These are phyloP conservation scores for Ceratobasidium papillatum DNA, from an alignment of 1,284 basidiomycete genomes.

Conservation along the genomic window DNA sequence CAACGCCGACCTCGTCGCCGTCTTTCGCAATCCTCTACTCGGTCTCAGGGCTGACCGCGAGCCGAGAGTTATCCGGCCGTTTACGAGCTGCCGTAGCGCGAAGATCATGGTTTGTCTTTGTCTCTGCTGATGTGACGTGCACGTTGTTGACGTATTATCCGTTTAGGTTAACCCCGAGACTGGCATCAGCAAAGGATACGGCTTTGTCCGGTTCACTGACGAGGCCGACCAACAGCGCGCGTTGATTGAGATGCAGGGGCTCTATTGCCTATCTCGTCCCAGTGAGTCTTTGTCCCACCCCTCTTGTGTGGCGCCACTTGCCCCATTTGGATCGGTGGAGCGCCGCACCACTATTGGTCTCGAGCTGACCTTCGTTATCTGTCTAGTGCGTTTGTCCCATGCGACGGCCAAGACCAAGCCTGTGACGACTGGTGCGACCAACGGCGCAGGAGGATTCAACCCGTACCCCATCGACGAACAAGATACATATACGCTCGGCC, in stretches of 20 bases:
- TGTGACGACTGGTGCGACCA: background rate
- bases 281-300: slow-evolving; percentile 61
- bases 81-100: slow-evolving; percentile 88
- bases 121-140: background rate
- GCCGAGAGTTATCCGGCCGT: slow-evolving; percentile 84
- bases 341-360: background rate
- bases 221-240: slow-evolving; percentile 88
- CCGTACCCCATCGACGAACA: slow-evolving; percentile 46
- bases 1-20: slow-evolving; percentile 88
- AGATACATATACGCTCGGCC: slow-evolving; percentile 27
- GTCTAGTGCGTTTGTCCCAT: slow-evolving; percentile 83
- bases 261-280: slow-evolving; percentile 84
- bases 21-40: slow-evolving; percentile 83
- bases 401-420: slow-evolving; percentile 88
- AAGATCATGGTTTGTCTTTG: slow-evolving; percentile 78
- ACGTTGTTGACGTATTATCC: background rate
- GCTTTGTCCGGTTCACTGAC: slow-evolving; percentile 88
- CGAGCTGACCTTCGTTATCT: slow-evolving; percentile 46
- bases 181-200: slow-evolving; percentile 88
- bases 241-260: slow-evolving; percentile 87
- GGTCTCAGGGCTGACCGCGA: slow-evolving; percentile 74
- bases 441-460: background rate
- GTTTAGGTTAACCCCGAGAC: slow-evolving; percentile 63
- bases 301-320: slow-evolving; percentile 26
- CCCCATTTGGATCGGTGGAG: slow-evolving; percentile 20